Evolutionary conservation across 352 stramenopile species (phyloP).

Genomic region (Saprolegnia diclina): DNA sequence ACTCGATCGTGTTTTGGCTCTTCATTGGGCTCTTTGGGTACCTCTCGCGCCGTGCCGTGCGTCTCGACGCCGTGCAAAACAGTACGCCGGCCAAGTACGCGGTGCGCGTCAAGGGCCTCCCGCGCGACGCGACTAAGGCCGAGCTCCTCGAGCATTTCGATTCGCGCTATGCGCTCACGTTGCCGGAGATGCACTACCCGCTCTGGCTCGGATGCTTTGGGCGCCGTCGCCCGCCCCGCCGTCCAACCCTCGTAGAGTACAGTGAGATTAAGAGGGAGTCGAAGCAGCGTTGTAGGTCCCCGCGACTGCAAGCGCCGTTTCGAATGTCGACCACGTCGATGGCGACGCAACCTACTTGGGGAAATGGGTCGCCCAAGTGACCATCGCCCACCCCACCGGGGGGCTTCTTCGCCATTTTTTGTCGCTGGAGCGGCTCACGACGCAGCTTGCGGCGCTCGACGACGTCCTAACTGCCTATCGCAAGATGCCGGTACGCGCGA

Average conservation of each 20-base stretch:
- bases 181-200: slow-evolving; percentile 53
- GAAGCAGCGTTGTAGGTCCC: slow-evolving; percentile 28
- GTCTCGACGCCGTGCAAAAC: slow-evolving; percentile 65
- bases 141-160: slow-evolving; percentile 81
- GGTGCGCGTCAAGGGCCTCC: slow-evolving; percentile 66
- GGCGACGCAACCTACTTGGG: slow-evolving; percentile 57
- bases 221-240: slow-evolving; percentile 28
- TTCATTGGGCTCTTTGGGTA: slow-evolving; percentile 55
- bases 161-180: slow-evolving; percentile 55
- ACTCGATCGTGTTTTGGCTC: slow-evolving; percentile 63
- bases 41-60: slow-evolving; percentile 43
- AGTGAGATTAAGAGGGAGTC: not conserved
- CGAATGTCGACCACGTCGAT: slow-evolving; percentile 61
- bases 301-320: slow-evolving; percentile 45
- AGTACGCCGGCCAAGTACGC: slow-evolving; percentile 76
- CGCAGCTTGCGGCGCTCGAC: slow-evolving; percentile 50
- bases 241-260: no score
- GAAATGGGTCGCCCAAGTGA: slow-evolving; percentile 85
- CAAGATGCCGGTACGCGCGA: not conserved
- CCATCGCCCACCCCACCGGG: slow-evolving; percentile 65
- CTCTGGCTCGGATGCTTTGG: slow-evolving; percentile 68
- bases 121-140: slow-evolving; percentile 46
- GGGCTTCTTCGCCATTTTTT: slow-evolving; percentile 67
- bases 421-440: slow-evolving; percentile 58
- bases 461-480: slow-evolving; percentile 34